phyloP scores from a whole-genome alignment of 2,329 filamentous ascomycete genomes.

The Dendryphion nanum region DNA sequence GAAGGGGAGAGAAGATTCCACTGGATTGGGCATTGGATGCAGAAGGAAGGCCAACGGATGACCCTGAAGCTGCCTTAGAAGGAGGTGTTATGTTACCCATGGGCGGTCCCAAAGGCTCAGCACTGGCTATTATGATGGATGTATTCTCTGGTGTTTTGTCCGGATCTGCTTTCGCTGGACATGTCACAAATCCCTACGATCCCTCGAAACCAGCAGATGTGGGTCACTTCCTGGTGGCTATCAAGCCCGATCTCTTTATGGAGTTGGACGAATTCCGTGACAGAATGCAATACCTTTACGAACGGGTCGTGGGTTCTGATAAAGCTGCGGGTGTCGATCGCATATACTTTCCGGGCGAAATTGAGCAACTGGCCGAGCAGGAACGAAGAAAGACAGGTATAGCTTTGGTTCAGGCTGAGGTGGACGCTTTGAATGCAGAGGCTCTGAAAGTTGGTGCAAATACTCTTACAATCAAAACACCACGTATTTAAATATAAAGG shows the following conservation, averaged over 20 bases:
- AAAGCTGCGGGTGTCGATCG: conserved; percentile 54
- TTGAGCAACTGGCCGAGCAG: conserved; percentile 52
- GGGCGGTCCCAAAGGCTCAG: conserved; percentile 81
- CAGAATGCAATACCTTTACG: conserved; percentile 60
- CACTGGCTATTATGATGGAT: conserved; percentile 81
- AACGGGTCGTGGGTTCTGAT: conserved; percentile 52
- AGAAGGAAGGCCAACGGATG: conserved; percentile 67
- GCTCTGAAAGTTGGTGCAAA: conserved; percentile 43
- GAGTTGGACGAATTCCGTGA: conserved; percentile 65
- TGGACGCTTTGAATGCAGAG: conserved; percentile 51
- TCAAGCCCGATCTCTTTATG: conserved; percentile 76
- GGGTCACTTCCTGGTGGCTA: conserved; percentile 64
- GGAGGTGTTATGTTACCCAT: conserved; percentile 84
- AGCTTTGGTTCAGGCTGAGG: conserved; percentile 49
- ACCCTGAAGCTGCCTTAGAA: conserved; percentile 67
- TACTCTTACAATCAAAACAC: neutral
- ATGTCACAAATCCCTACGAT: conserved; percentile 76
- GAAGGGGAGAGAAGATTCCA: conserved; percentile 68
- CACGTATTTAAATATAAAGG: neutral
- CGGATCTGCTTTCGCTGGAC: conserved; percentile 73
- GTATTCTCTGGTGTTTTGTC: conserved; percentile 79
- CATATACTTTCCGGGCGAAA: conserved; percentile 59
- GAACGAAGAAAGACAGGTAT: conserved; percentile 46
- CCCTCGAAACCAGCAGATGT: conserved; percentile 67
- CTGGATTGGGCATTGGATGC: conserved; percentile 72